These are phyloP conservation scores for Gracilaria domingensis DNA, from an alignment of 23 red algal genomes.

Conservation along the genomic window DNA sequence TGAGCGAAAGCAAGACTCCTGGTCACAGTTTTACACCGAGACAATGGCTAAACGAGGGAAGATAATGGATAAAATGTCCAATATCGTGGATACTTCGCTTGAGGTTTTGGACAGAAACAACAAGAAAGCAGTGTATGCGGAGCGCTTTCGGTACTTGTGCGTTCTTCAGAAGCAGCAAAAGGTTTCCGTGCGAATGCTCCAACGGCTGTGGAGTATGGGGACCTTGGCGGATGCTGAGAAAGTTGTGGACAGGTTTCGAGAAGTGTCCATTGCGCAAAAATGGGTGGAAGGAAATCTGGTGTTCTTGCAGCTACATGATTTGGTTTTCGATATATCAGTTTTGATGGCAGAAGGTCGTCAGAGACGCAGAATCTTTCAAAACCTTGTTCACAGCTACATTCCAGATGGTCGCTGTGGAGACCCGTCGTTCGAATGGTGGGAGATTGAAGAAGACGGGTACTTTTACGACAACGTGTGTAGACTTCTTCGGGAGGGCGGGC, in stretches of 20 bases:
- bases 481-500: neutral
- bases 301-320: too few relatives aligned
- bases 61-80: too few relatives aligned
- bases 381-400: neutral
- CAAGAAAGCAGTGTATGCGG: too few relatives aligned
- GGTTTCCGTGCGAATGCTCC: neutral
- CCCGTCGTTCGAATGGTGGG: slow-evolving; percentile 18
- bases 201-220: neutral
- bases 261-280: too few relatives aligned
- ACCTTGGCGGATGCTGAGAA: too few relatives aligned
- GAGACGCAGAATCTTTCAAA: slow-evolving; percentile 9
- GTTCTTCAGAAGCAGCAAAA: neutral
- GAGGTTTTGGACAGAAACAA: neutral
- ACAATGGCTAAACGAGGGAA: neutral
- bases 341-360: neutral
- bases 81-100: neutral
- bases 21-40: neutral
- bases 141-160: neutral
- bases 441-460: too few relatives aligned
- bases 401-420: neutral
- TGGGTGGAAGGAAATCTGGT: too few relatives aligned
- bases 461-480: slow-evolving; percentile 25
- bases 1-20: neutral
- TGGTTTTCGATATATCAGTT: too few relatives aligned
- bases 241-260: too few relatives aligned